phyloP scores from a whole-genome alignment of 148 eudicot species.

The Fagopyrum tataricum region DNA sequence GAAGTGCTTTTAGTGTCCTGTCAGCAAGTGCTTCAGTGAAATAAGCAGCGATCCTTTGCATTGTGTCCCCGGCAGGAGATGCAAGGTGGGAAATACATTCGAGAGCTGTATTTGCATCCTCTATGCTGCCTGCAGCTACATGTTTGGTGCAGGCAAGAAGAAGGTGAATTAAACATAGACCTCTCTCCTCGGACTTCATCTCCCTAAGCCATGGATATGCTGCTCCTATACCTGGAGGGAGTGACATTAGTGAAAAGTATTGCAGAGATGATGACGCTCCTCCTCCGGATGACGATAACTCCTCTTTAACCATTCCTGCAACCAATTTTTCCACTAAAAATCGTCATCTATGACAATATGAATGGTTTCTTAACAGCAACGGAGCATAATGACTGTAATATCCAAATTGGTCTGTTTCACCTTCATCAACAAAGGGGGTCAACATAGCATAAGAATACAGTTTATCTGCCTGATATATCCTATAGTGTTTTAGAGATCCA shows the following conservation, averaged over 20 bases:
- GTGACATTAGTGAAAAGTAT: conserved; percentile 45
- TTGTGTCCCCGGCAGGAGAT: conserved; percentile 58
- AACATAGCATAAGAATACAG: background rate
- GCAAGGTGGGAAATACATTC: conserved; percentile 60
- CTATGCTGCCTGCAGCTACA: conserved; percentile 39
- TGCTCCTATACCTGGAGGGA: conserved; percentile 47
- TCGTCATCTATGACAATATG: background rate
- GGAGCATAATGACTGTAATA: no score
- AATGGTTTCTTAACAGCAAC: no score
- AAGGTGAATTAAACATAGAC: conserved; percentile 52
- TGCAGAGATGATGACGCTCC: conserved; percentile 58
- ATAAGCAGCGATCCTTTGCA: conserved; percentile 75
- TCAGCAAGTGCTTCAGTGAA: conserved; percentile 72
- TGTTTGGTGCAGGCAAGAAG: conserved; percentile 54
- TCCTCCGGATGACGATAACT: conserved; percentile 43
- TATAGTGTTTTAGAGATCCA: background rate
- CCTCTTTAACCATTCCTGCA: conserved; percentile 47
- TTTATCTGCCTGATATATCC: background rate
- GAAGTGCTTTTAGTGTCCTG: conserved; percentile 48
- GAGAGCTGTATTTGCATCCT: conserved; percentile 44
- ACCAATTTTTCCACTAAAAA: background rate
- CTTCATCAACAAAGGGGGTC: background rate
- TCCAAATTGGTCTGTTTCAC: no score
- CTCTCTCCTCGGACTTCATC: conserved; percentile 64
- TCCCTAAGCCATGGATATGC: conserved; percentile 56